Conservation (phyloP, 2,329 filamentous ascomycete genomes). For the Fusarium clavum region DNA sequence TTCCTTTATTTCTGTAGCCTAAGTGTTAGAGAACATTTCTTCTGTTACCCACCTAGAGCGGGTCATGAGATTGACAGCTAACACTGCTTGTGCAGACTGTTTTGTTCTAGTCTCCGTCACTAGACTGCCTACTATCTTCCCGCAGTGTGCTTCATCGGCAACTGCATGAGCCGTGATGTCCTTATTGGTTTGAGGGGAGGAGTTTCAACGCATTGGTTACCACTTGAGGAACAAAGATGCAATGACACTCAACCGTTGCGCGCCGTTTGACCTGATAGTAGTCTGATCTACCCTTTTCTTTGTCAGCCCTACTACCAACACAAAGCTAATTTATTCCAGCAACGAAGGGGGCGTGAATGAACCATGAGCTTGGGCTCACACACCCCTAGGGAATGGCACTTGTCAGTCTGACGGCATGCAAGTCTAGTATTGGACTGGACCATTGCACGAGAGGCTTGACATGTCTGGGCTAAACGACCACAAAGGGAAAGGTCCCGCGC, state of each 20-base stretch:
- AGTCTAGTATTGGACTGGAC: not conserved
- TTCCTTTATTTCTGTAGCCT: no score
- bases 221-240: not conserved
- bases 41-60: not conserved
- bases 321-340: constrained; percentile 22
- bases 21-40: no score
- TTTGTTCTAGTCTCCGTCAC: not conserved
- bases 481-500: constrained; percentile 7
- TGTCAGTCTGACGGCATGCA: constrained; percentile 33
- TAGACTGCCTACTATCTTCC: constrained; percentile 16
- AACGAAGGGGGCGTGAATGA: constrained; percentile 11
- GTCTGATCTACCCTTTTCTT: not conserved
- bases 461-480: not conserved
- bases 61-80: constrained; percentile 20
- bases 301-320: constrained; percentile 30
- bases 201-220: not conserved
- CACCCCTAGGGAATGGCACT: constrained; percentile 23
- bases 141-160: constrained; percentile 35
- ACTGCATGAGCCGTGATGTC: constrained; percentile 28
- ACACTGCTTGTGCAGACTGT: not conserved
- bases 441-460: constrained; percentile 1
- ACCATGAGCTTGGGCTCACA: constrained; percentile 27
- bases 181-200: constrained; percentile 11
- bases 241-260: not conserved
- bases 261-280: not conserved